Evolutionary conservation across 2,329 filamentous ascomycete species (phyloP), one percentile per base, ranked within the genome.

Genomic region (Pseudomassariella vexata): DNA sequence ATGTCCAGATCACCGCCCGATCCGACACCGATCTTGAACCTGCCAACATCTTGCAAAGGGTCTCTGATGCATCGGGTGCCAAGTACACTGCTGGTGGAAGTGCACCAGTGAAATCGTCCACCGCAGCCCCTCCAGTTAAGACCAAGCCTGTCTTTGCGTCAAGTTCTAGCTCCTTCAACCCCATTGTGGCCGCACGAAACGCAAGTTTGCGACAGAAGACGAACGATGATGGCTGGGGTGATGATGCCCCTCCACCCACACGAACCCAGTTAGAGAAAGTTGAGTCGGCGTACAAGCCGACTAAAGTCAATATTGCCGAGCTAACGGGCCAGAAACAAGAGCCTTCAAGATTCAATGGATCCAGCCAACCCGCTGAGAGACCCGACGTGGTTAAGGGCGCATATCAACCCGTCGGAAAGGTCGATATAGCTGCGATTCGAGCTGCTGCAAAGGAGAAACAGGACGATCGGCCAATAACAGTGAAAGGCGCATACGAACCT

Each of bases 1-100:
- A 98, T 58, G 88, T 98, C 37, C 90, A 98, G 65, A 85, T 98
- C 49, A 96, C 89, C 32, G 92, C 92, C 38, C 85, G 92, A 39
- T 94, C 89, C 41, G 87, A 95, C 41, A 76, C 77, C 52, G 89
- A 96, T 54, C 76, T 98, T 40, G 86, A 83, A 18, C 85, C 89
- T 22, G 87, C 94, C 52, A 70, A 73, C 36, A 95, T 98, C 46
- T 73, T 96, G 48, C 83, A 92, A 56, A 96, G 95, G 62, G 87
- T 98, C 28, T 78, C 87, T 38, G 89, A 96, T 68, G 83, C 92
- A 18, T 96, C 92, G 25, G 92, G 92, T 39, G 78, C 90, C 42
- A 96, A 95, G 60, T 98, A 98, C 63, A 86, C 87, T 4, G 76
- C 76, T 9, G 82, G 79, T 33, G 72, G 71, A 37, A 68, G 76